These are phyloP conservation scores for Colletotrichum sp. DNA, from an alignment of 2,329 filamentous ascomycete genomes.

Conservation along the genomic window DNA sequence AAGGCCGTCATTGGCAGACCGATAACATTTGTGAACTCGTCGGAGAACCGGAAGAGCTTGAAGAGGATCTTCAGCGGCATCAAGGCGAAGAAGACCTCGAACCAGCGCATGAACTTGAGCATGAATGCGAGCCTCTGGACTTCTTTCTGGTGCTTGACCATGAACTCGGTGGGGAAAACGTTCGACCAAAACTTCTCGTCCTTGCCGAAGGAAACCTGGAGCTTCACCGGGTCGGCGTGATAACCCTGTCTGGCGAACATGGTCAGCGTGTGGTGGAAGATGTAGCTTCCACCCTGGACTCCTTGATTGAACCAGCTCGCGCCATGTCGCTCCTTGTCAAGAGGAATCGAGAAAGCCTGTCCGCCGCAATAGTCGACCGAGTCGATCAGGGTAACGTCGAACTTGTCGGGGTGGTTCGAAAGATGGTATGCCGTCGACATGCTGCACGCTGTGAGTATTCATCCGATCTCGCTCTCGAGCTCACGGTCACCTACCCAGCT, in stretches of 20 bases:
- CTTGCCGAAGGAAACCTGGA: slow-evolving; percentile 66
- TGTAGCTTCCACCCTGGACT: slow-evolving; percentile 62
- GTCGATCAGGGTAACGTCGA: slow-evolving; percentile 63
- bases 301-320: slow-evolving; percentile 68
- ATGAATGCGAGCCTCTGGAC: slow-evolving; percentile 58
- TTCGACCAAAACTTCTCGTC: slow-evolving; percentile 66
- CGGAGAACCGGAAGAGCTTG: slow-evolving; percentile 67
- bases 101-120: slow-evolving; percentile 58
- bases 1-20: slow-evolving; percentile 54
- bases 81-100: slow-evolving; percentile 60
- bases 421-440: slow-evolving; percentile 66
- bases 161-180: slow-evolving; percentile 61
- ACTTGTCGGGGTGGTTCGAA: slow-evolving; percentile 62
- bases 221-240: slow-evolving; percentile 52
- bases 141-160: slow-evolving; percentile 57
- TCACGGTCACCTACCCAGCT: slow-evolving; percentile 34
- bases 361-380: slow-evolving; percentile 65
- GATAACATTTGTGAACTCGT: slow-evolving; percentile 71
- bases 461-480: not conserved
- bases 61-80: slow-evolving; percentile 66
- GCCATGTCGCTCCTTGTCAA: slow-evolving; percentile 63
- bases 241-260: slow-evolving; percentile 63
- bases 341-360: slow-evolving; percentile 65
- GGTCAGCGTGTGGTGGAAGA: slow-evolving; percentile 68
- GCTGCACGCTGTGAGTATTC: slow-evolving; percentile 21